Percentiles rank a stretch among this genome's conserved stretches.
phyloP scores from a whole-genome alignment of 2,329 filamentous ascomycete genomes.

The Nemania diffusa region DNA sequence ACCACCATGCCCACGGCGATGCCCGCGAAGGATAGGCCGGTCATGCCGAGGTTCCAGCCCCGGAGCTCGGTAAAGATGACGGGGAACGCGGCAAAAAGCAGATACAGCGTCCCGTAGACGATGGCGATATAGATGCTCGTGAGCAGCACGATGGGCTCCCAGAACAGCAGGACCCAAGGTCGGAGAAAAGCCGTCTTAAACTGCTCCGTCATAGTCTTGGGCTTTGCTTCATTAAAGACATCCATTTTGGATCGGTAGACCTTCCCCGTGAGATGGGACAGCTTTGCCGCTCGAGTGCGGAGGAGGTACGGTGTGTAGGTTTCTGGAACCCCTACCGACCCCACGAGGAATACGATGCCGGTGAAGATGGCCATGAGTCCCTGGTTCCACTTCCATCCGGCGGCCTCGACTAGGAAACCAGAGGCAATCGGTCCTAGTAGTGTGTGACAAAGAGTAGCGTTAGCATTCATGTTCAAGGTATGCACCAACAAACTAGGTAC shows the following conservation, averaged over 20 bases:
- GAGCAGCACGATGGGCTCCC: constrained; percentile 74
- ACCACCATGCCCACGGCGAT: constrained; percentile 18
- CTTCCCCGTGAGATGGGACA: constrained; percentile 62
- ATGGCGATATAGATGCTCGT: constrained; percentile 72
- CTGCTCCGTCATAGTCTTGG: background rate
- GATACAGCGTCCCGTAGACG: constrained; percentile 64
- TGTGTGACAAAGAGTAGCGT: too few relatives aligned
- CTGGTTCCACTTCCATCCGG: constrained; percentile 75
- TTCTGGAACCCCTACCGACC: constrained; percentile 62
- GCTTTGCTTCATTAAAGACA: background rate
- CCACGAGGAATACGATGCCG: constrained; percentile 64
- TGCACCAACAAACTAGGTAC: too few relatives aligned
- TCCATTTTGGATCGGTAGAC: constrained; percentile 54
- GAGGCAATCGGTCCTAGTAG: constrained; percentile 66
- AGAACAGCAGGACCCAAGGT: constrained; percentile 74
- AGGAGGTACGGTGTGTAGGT: constrained; percentile 68
- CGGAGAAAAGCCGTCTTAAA: constrained; percentile 63
- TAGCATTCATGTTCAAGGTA: too few relatives aligned
- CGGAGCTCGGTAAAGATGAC: constrained; percentile 70
- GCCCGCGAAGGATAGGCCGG: constrained; percentile 67
- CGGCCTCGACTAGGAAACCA: constrained; percentile 69
- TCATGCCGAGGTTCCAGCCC: constrained; percentile 66
- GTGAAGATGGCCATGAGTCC: constrained; percentile 70
- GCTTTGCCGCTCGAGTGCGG: constrained; percentile 59
- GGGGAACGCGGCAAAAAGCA: constrained; percentile 67